These are phyloP conservation scores for Aspergillus bombycis DNA, from an alignment of 2,329 filamentous ascomycete species.

Conservation along the genomic window DNA sequence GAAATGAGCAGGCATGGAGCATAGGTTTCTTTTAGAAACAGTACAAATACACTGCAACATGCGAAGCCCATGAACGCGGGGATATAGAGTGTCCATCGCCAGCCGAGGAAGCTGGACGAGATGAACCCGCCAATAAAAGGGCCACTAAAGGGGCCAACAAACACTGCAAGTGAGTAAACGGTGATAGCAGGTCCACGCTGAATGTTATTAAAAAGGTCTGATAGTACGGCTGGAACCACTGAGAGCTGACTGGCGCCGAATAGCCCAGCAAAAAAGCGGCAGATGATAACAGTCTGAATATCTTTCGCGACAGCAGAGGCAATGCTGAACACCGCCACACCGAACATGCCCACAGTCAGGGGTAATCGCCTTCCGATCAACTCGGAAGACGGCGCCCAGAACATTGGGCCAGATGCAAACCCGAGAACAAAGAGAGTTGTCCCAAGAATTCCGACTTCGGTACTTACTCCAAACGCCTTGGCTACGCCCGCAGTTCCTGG, in stretches of 20 bases:
- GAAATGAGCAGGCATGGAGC: constrained; percentile 54
- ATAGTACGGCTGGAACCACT: constrained; percentile 48
- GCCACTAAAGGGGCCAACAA: constrained; percentile 50
- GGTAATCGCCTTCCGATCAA: constrained; percentile 60
- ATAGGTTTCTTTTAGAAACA: constrained; percentile 58
- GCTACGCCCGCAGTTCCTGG: constrained; percentile 62
- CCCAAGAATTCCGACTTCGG: constrained; percentile 47
- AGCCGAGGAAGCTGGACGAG: constrained; percentile 48
- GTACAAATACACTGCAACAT: constrained; percentile 35
- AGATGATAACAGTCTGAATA: constrained; percentile 44
- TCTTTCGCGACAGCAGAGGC: constrained; percentile 46
- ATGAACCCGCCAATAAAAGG: constrained; percentile 57
- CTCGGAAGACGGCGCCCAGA: constrained; percentile 66
- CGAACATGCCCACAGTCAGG: constrained; percentile 46
- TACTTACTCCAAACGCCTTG: constrained; percentile 46
- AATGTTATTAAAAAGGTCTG: constrained; percentile 53
- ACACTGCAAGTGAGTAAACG: constrained; percentile 51
- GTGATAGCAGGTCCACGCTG: constrained; percentile 46
- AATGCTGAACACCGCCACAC: constrained; percentile 49
- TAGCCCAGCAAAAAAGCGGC: constrained; percentile 50
- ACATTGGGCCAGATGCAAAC: constrained; percentile 62
- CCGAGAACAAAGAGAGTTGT: constrained; percentile 53
- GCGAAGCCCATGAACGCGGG: constrained; percentile 54
- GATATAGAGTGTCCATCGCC: constrained; percentile 56
- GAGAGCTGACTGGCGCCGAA: constrained; percentile 48